Conservation (phyloP, 1,284 basidiomycete species). For the Cystobasidiaceae sp. region DNA sequence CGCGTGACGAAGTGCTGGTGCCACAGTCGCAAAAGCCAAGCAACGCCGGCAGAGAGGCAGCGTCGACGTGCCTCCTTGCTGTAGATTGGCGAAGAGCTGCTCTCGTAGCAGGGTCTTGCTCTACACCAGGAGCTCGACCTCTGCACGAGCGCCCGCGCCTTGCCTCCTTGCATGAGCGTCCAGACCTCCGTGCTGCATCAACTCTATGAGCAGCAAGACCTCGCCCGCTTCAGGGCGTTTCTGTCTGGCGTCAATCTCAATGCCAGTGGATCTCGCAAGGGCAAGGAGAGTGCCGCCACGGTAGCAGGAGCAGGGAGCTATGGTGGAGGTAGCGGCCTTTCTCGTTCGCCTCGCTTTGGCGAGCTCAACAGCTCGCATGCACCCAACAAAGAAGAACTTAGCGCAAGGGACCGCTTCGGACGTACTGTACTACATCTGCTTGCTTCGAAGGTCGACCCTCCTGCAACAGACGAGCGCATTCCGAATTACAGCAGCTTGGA, state of each 20-base stretch:
- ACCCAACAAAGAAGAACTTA: constrained; percentile 55
- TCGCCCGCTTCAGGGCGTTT: constrained; percentile 25
- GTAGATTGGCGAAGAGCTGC: constrained; percentile 4
- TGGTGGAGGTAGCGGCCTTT: background rate
- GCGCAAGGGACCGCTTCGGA: constrained; percentile 65
- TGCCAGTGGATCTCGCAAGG: background rate
- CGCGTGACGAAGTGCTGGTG: no score
- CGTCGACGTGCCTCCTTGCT: background rate
- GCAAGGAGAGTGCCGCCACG: constrained; percentile 5
- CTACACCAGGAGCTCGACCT: constrained; percentile 7
- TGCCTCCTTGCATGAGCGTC: constrained; percentile 26
- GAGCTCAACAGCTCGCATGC: background rate
- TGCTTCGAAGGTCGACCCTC: background rate
- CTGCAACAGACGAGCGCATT: background rate
- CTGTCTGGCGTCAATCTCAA: background rate
- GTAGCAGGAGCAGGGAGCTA: constrained; percentile 10
- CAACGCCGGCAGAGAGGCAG: background rate
- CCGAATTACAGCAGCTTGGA: constrained; percentile 52
- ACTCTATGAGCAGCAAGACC: constrained; percentile 27
- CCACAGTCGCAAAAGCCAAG: no score
- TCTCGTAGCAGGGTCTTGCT: background rate
- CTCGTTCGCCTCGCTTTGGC: constrained; percentile 19
- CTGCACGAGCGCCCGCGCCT: background rate
- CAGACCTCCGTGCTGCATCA: constrained; percentile 21
- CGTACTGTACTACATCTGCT: constrained; percentile 76